Conservation (phyloP, 805 yeast species). For the Ogataea haglerorum region DNA sequence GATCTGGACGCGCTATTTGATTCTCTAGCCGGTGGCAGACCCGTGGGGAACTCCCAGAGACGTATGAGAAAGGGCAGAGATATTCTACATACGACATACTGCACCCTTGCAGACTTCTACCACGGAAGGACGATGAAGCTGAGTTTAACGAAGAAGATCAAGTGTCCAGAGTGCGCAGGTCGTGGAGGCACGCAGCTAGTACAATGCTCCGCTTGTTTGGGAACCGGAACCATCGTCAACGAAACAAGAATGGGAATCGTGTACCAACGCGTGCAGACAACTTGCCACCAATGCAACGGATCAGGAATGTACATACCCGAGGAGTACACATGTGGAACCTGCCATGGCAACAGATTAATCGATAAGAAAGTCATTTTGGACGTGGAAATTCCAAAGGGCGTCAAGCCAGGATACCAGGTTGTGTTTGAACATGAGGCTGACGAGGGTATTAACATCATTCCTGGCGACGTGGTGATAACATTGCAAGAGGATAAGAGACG, state of each 20-base stretch:
- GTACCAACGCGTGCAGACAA: slow-evolving; percentile 40
- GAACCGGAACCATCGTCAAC: slow-evolving; percentile 40
- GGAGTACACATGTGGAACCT: slow-evolving; percentile 36
- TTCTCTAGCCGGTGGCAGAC: neutral
- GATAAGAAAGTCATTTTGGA: slow-evolving; percentile 49
- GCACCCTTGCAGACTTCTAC: slow-evolving; percentile 54
- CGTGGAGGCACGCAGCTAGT: slow-evolving; percentile 40
- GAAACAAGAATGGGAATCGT: slow-evolving; percentile 44
- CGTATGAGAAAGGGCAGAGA: slow-evolving; percentile 43
- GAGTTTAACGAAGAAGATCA: slow-evolving; percentile 47
- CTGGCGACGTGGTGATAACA: slow-evolving; percentile 66
- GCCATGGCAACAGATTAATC: slow-evolving; percentile 45
- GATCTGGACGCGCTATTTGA: slow-evolving; percentile 3
- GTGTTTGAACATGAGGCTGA: slow-evolving; percentile 61
- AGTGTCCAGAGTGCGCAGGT: slow-evolving; percentile 51
- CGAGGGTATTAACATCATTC: slow-evolving; percentile 53
- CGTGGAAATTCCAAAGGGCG: slow-evolving; percentile 55
- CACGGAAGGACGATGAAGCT: slow-evolving; percentile 55
- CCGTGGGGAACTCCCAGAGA: neutral
- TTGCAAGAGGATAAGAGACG: slow-evolving; percentile 36
- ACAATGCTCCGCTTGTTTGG: slow-evolving; percentile 40
- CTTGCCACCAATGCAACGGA: slow-evolving; percentile 45
- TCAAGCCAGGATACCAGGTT: slow-evolving; percentile 48
- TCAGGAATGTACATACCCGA: slow-evolving; percentile 34
- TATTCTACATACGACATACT: slow-evolving; percentile 52